Conservation (phyloP, 2,329 filamentous ascomycete species). For the Pezicula radicicola region DNA sequence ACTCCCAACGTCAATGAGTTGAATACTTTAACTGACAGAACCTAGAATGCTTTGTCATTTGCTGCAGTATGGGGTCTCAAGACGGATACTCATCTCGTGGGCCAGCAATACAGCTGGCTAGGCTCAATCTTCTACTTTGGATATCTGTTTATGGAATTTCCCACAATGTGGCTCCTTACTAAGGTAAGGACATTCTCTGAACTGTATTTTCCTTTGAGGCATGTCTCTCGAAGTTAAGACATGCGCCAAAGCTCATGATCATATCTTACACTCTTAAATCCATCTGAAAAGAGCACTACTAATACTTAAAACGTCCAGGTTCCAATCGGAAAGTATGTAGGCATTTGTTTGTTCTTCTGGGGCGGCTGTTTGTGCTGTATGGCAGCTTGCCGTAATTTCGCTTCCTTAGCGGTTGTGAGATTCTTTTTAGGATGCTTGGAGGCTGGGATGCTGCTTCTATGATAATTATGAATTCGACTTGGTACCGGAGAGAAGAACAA, state of each 20-base stretch:
- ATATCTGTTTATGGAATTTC: conserved; percentile 1
- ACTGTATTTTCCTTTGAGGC: too few relatives aligned
- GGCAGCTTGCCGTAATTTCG: conserved; percentile 44
- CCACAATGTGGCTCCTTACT: conserved; percentile 30
- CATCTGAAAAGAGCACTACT: too few relatives aligned
- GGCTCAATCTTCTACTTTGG: background rate
- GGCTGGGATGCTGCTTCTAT: conserved; percentile 34
- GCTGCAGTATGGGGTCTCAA: conserved; percentile 40
- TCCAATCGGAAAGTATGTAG: conserved; percentile 58
- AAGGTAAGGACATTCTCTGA: conserved; percentile 13
- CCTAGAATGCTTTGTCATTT: conserved; percentile 6
- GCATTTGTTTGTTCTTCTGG: conserved; percentile 55
- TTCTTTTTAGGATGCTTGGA: conserved; percentile 36
- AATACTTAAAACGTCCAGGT: conserved; percentile 22
- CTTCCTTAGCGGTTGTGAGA: background rate
- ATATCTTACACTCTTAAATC: too few relatives aligned
- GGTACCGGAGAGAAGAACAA: conserved; percentile 57
- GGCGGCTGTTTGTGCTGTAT: conserved; percentile 55
- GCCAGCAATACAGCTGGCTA: conserved; percentile 10
- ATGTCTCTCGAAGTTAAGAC: too few relatives aligned
- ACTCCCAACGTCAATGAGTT: background rate
- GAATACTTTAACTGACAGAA: too few relatives aligned
- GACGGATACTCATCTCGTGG: conserved; percentile 32
- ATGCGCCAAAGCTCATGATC: too few relatives aligned
- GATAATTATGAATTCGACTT: conserved; percentile 55